Percentiles rank a stretch among this genome's conserved stretches.
Conservation (phyloP, 192 early-diverging fungal genomes). For the Backusella macrospora region DNA sequence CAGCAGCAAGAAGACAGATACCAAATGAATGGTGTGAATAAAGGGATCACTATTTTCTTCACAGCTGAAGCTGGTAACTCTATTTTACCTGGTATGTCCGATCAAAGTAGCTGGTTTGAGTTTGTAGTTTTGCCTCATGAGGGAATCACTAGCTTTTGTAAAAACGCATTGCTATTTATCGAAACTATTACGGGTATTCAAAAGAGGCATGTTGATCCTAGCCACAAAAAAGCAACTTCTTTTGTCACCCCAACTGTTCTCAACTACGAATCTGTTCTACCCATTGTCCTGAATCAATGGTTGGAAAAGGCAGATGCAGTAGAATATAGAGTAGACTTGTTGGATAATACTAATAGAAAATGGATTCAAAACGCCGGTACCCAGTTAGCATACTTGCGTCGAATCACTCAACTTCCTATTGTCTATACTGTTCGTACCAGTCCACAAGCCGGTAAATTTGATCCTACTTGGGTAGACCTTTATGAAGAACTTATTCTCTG, state of each 20-base stretch:
- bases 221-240: neutral
- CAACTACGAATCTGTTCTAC: slow-evolving; percentile 5
- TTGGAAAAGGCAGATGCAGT: slow-evolving; percentile 24
- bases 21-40: neutral
- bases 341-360: slow-evolving; percentile 51
- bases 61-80: neutral
- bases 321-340: slow-evolving; percentile 92
- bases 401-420: slow-evolving; percentile 75
- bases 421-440: slow-evolving; percentile 90
- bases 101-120: slow-evolving; percentile 6
- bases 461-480: slow-evolving; percentile 53
- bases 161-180: neutral
- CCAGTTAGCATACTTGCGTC: slow-evolving; percentile 77
- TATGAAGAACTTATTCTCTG: slow-evolving; percentile 63
- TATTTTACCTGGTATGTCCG: neutral
- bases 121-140: neutral
- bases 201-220: slow-evolving; percentile 8
- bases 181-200: neutral
- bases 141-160: neutral
- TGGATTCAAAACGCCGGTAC: slow-evolving; percentile 53
- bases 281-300: slow-evolving; percentile 18
- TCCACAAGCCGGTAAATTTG: slow-evolving; percentile 86
- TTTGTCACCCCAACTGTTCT: slow-evolving; percentile 25
- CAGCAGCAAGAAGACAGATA: neutral
- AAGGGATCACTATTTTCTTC: neutral